Base-by-base conservation (phyloP, 257 asterid species). In the Salvia hispanica region DNA sequence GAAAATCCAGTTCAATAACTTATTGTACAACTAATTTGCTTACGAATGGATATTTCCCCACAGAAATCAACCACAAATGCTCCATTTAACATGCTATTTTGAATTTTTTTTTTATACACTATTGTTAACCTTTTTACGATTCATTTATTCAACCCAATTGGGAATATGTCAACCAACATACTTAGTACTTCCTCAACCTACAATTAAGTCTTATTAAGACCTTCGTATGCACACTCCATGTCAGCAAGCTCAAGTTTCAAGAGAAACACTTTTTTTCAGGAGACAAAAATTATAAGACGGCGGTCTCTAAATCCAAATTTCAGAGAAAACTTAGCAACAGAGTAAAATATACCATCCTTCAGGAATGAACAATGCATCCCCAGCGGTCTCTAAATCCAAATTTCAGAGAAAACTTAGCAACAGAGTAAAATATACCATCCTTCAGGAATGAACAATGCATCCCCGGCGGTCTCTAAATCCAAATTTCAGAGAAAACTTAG, bases 361-460 rank as follows among this genome's bases (percentile, higher is more conserved):
- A 31, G 99, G 99, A 74, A 94, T 91, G 81, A 91, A 94, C 71
- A 94, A 72, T 15, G 97, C 94, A 72, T 94, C 97, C 56, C 99
- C 97, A 28, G 95, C 86, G 54, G 33, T 14, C 25, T 52, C 28
- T 61, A 61, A 55, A 21, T 67, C 44, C 9, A 59, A 39, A 62
- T 34, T 39, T 67, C 50, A 75, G 50, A 48, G 65, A 65, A 42
- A 43, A 58, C 13, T 3, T 33, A 53, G 47, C 58, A 33, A 39
- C 48, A 67, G 36, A 67, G 67, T 63, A 68, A 39, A 74, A 3
- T 62, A 75, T 81, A 94, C 99, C 97, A 94, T 77, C 99, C 99
- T 81, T 91, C 97, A 31, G 99, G 99, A 74, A 94, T 91, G 81
- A 91, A 94, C 71, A 94, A 72, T 15, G 97, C 94, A 72, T 94